These are phyloP conservation scores for Arthrobotrys musiformis DNA, from an alignment of 2,329 filamentous ascomycete genomes.

Conservation along the genomic window DNA sequence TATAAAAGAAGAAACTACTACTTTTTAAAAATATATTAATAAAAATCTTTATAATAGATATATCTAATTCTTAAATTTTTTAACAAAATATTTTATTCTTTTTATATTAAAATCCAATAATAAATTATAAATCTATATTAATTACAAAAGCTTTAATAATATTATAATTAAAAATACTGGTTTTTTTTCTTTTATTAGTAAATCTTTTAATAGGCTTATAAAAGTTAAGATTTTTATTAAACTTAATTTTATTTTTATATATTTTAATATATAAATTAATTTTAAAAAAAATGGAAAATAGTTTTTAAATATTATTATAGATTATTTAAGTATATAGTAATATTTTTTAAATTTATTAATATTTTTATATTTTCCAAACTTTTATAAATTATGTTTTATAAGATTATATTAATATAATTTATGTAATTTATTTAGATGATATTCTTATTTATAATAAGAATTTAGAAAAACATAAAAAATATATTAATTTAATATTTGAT, in stretches of 20 bases:
- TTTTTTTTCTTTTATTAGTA: not conserved
- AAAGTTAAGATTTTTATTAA: conserved; percentile 3
- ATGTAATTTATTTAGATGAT: conserved; percentile 4
- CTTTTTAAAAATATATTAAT: not conserved
- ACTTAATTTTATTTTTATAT: conserved; percentile 22
- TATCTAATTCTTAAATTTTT: not conserved
- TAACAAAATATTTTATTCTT: not conserved
- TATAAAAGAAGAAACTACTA: not conserved
- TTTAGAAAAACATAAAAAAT: not conserved
- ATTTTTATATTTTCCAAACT: not conserved
- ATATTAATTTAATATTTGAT: not conserved
- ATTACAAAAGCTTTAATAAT: not conserved
- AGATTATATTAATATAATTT: conserved; percentile 7
- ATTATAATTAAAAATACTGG: not conserved
- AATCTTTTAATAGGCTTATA: conserved; percentile 1
- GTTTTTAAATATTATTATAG: not conserved
- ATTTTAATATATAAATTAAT: conserved; percentile 17
- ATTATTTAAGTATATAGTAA: conserved; percentile 24
- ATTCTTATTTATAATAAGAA: conserved; percentile 9
- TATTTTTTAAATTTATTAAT: conserved; percentile 5
- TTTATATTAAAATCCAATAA: not conserved
- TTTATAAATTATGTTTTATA: conserved; percentile 25
- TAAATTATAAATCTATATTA: not conserved
- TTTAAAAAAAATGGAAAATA: not conserved
- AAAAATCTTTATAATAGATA: not conserved